Conservation (phyloP, 345 rosid species). For the Populus ilicifolia region DNA sequence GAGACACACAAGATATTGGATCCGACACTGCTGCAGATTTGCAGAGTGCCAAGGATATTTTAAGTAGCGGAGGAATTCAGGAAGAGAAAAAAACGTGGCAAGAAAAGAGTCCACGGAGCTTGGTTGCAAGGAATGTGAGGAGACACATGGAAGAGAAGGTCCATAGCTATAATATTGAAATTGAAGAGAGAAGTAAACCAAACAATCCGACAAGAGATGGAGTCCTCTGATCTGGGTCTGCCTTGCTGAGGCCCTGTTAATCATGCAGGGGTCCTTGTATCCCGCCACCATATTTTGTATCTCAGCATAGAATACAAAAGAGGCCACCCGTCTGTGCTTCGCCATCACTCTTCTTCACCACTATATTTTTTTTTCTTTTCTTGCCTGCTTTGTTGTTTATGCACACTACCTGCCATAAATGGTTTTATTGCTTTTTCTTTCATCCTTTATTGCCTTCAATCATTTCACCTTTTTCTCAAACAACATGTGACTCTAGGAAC, state of each 20-base stretch:
- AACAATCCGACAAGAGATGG: not conserved
- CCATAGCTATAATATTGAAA: not conserved
- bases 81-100: not conserved
- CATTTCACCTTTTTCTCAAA: too few species aligned
- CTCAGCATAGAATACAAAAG: not conserved
- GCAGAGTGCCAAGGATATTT: not conserved
- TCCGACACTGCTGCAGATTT: too few species aligned
- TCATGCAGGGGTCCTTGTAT: not conserved
- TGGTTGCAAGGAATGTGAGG: not conserved
- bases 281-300: not conserved
- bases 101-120: not conserved
- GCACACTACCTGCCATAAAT: not conserved
- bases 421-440: not conserved
- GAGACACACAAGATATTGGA: too few species aligned
- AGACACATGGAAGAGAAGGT: not conserved
- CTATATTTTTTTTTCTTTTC: not conserved
- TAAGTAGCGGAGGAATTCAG: not conserved
- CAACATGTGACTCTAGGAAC: too few species aligned
- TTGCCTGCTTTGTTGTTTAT: not conserved
- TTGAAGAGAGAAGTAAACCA: not conserved
- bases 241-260: not conserved
- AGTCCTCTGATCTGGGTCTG: not conserved
- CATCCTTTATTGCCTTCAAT: too few species aligned
- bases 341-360: too few species aligned
- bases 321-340: not conserved